Conservation (phyloP, 2,329 filamentous ascomycete species). For the Talaromyces piceae region DNA sequence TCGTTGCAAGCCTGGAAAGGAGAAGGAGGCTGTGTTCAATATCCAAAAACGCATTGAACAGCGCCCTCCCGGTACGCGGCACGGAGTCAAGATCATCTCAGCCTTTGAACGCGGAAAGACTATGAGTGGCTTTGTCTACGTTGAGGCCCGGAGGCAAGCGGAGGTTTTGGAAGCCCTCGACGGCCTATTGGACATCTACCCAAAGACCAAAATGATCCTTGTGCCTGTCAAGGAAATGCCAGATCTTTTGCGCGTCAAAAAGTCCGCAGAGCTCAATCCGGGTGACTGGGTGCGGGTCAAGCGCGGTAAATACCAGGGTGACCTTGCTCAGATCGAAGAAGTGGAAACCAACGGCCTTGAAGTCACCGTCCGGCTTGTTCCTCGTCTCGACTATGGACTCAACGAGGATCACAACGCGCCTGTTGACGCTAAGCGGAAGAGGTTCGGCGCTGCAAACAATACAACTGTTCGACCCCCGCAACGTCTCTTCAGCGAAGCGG, state of each 20-base stretch:
- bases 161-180: slow-evolving; percentile 79
- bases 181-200: slow-evolving; percentile 81
- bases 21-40: slow-evolving; percentile 79
- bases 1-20: slow-evolving; percentile 89
- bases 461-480: slow-evolving; percentile 70
- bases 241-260: slow-evolving; percentile 82
- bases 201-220: slow-evolving; percentile 74
- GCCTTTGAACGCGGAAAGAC: slow-evolving; percentile 83
- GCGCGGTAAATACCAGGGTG: slow-evolving; percentile 73
- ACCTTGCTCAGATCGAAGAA: slow-evolving; percentile 85
- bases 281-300: slow-evolving; percentile 89
- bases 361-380: slow-evolving; percentile 78
- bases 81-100: slow-evolving; percentile 75
- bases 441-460: slow-evolving; percentile 44
- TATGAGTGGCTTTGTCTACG: slow-evolving; percentile 93
- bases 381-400: slow-evolving; percentile 82
- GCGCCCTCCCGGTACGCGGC: slow-evolving; percentile 61
- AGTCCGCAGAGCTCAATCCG: slow-evolving; percentile 74
- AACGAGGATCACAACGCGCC: slow-evolving; percentile 65
- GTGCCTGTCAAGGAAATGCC: slow-evolving; percentile 98
- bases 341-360: slow-evolving; percentile 90
- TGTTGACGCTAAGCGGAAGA: slow-evolving; percentile 70
- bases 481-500: slow-evolving; percentile 83
- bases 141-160: slow-evolving; percentile 80
- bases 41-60: slow-evolving; percentile 88